A percentile compares a stretch with the other conserved stretches of the same genome.
Evolutionary conservation across 1,139 yeast species (phyloP).

Genomic region (Blastobotrys ciferrii): DNA sequence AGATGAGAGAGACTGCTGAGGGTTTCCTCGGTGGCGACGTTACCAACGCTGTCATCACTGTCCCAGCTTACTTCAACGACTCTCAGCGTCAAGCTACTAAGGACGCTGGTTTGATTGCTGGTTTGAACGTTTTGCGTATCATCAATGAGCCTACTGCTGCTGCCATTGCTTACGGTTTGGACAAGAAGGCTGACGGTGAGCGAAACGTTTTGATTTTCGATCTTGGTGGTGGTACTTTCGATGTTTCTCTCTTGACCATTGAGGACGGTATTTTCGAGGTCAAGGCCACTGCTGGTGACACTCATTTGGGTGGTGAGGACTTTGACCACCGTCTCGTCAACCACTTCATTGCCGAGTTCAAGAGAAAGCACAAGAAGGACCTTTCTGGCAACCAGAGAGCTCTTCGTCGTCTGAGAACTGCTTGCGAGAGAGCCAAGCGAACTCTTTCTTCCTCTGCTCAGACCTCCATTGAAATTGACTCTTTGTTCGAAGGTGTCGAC

Average conservation of each 20-base stretch:
- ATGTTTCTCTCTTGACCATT: constrained; percentile 69
- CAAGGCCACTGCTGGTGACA: constrained; percentile 97
- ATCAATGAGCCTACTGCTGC: constrained; percentile 98
- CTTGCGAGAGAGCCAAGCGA: constrained; percentile 98
- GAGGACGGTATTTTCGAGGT: constrained; percentile 81
- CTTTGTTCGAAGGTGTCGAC: constrained; percentile 93
- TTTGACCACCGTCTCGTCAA: constrained; percentile 78
- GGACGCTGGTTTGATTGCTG: constrained; percentile 98
- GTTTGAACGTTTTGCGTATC: constrained; percentile 93
- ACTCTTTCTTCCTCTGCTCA: constrained; percentile 88
- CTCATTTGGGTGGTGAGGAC: constrained; percentile 47
- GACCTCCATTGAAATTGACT: constrained; percentile 89
- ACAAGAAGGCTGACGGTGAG: constrained; percentile 76
- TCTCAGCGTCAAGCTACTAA: constrained; percentile 98
- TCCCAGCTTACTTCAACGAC: constrained; percentile 97
- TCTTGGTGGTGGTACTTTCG: constrained; percentile 98
- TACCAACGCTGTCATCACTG: constrained; percentile 93
- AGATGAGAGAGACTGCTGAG: constrained; percentile 98
- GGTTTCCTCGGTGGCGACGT: constrained; percentile 91
- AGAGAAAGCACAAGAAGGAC: constrained; percentile 80
- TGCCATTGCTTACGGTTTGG: constrained; percentile 97
- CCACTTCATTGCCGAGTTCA: constrained; percentile 78
- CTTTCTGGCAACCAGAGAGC: constrained; percentile 84
- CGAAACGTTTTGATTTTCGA: constrained; percentile 90
- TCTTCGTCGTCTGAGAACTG: constrained; percentile 97